These are phyloP conservation scores for Umbelopsis ramanniana DNA, from an alignment of 192 early-diverging fungal species.

Conservation along the genomic window DNA sequence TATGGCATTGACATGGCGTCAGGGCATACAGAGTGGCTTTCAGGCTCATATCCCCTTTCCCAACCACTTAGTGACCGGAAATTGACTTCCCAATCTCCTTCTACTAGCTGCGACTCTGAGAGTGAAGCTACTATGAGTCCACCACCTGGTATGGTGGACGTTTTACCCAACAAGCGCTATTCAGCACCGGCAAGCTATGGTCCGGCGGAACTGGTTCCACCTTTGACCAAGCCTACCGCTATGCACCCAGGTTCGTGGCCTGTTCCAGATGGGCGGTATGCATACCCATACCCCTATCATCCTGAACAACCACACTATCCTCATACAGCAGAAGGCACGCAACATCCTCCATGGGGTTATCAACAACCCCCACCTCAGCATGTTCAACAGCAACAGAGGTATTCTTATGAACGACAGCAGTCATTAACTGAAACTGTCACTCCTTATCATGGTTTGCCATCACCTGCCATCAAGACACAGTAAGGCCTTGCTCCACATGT, in stretches of 20 bases:
- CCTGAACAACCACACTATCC: background rate
- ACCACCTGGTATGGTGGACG: constrained; percentile 21
- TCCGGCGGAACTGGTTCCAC: constrained; percentile 6
- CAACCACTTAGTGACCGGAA: constrained; percentile 1
- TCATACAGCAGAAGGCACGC: background rate
- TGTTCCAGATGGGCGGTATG: constrained; percentile 5
- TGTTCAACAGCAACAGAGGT: constrained; percentile 5
- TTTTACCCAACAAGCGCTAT: constrained; percentile 14
- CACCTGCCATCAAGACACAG: constrained; percentile 18
- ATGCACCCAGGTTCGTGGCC: constrained; percentile 16
- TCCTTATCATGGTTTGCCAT: constrained; percentile 16
- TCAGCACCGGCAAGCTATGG: constrained; percentile 6
- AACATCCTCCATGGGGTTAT: constrained; percentile 9
- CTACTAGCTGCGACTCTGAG: constrained; percentile 43
- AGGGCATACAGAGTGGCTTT: too few species aligned
- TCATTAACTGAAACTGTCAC: constrained; percentile 12
- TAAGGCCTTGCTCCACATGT: background rate
- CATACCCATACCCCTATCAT: constrained; percentile 9
- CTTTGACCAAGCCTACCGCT: constrained; percentile 21
- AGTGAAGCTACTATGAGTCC: constrained; percentile 39
- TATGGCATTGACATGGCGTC: background rate
- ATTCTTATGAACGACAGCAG: constrained; percentile 20
- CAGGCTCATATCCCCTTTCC: background rate
- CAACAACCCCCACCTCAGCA: background rate
- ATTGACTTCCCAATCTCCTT: constrained; percentile 33